A percentile compares a stretch with the other conserved stretches of the same genome.
Evolutionary conservation across 2,329 filamentous ascomycete genomes (phyloP).

Genomic region (Fusarium sambucinum): DNA sequence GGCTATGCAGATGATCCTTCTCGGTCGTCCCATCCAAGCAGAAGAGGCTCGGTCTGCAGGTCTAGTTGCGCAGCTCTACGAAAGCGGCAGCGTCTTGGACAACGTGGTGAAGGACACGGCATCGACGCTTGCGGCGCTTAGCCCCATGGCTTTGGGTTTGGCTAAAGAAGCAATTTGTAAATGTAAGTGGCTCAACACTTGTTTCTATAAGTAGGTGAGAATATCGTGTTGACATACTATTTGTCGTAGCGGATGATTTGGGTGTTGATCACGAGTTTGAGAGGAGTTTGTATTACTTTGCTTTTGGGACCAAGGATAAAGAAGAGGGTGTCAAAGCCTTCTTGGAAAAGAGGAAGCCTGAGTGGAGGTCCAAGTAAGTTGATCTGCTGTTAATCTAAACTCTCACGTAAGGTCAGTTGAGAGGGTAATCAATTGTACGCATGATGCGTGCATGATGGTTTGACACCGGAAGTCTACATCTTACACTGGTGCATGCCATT

Average conservation of each 20-base stretch:
- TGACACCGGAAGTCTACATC: background rate
- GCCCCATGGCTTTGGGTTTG: conserved; percentile 45
- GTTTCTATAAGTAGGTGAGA: background rate
- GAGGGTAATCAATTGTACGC: conserved; percentile 3
- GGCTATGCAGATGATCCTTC: conserved; percentile 53
- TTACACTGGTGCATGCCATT: background rate
- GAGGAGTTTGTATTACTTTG: conserved; percentile 53
- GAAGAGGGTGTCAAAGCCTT: conserved; percentile 50
- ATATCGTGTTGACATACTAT: background rate
- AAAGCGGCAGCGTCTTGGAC: conserved; percentile 47
- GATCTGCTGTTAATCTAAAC: background rate
- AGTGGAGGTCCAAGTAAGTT: conserved; percentile 32
- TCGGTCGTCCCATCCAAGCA: conserved; percentile 46
- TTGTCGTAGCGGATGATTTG: conserved; percentile 42
- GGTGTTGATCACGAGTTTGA: conserved; percentile 52
- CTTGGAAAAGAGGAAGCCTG: conserved; percentile 46
- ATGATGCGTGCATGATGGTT: conserved; percentile 4
- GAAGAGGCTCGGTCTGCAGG: conserved; percentile 46
- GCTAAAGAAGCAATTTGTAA: conserved; percentile 49
- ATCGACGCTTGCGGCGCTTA: conserved; percentile 43
- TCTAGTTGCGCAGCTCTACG: conserved; percentile 47
- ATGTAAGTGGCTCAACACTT: conserved; percentile 34
- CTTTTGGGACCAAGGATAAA: conserved; percentile 52
- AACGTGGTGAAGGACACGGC: conserved; percentile 43
- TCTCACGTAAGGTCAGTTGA: background rate